Base-by-base conservation (phyloP, 805 yeast genomes). In the Candida insectorum region DNA sequence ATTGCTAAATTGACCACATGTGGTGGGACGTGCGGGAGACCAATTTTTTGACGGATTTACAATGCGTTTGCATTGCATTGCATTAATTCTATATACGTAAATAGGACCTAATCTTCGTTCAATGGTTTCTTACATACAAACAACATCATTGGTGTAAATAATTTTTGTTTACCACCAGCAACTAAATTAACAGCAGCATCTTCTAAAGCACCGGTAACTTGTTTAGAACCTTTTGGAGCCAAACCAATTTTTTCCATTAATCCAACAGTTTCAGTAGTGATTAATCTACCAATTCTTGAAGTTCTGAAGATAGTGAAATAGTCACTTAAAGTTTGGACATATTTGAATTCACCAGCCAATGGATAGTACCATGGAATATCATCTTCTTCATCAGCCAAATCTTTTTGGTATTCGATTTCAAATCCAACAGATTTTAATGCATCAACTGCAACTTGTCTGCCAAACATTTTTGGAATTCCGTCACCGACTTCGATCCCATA, bases 401-500 rank as follows among this genome's bases (percentile, higher is more conserved):
- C 98, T 49, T 71, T 69, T 60, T 78, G 78, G 56, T 75, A 75
- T 52, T 75, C 74, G 46, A 93, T 67, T 50, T 85, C 82, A 59
- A 93, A 93, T 10, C 98, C 98, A 45, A 86, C 96, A 30, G 71
- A 72, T 60, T 77, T 72, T 53, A 93, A 74, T 17, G 97, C 97
- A 37, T 83, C 65, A 58, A 80, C 83, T 23, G 98, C 98, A 51
- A 86, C 96, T 44, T 79, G 75, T 43, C 79, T 77, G 51, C 70
- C 63, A 75, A 75, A 87, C 98, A 93, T 93, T 70, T 91, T 88
- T 57, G 98, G 97, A 51, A 93, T 93, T 68, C 98, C 98, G 60
- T 93, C 97, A 57, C 98, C 98, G 43, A 91, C 76, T 71, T 93
- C 98, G 49, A 93, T 93, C 60, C 96, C 97, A 64, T 91, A 91